A percentile compares a stretch with the other conserved stretches of the same genome.
These are phyloP conservation scores for Adiantum capillusveneris DNA, from an alignment of 75 land plant species.

Conservation along the genomic window DNA sequence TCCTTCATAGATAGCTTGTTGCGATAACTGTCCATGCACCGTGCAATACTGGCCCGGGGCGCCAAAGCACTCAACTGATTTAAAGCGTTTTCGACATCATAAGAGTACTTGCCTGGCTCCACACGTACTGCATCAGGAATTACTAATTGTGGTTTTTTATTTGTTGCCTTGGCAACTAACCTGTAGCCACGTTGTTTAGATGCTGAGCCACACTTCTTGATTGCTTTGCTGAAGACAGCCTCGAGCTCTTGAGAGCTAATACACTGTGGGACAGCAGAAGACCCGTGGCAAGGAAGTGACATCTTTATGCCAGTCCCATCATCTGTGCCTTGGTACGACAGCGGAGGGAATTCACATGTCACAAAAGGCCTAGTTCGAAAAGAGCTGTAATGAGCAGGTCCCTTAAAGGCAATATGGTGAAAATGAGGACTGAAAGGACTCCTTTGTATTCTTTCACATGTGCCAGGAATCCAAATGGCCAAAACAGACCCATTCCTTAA, in stretches of 20 bases:
- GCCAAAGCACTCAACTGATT: conserved; percentile 71
- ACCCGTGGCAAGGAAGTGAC: neutral
- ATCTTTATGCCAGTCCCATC: neutral
- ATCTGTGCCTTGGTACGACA: no score
- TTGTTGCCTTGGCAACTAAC: neutral
- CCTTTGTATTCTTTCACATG: no score
- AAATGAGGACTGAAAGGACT: no score
- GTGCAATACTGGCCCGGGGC: conserved; percentile 88
- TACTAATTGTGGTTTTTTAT: conserved; percentile 1
- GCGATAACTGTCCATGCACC: conserved; percentile 63
- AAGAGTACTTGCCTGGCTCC: conserved; percentile 85
- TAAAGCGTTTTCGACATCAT: conserved; percentile 74
- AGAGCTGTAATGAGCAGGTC: no score
- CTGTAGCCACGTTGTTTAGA: neutral
- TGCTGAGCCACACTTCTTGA: neutral
- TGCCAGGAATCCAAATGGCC: no score
- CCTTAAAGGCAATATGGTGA: no score
- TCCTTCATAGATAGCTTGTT: conserved; percentile 74
- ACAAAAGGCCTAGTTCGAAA: no score
- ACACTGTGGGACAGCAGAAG: neutral
- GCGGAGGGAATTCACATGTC: no score
- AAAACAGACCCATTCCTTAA: no score
- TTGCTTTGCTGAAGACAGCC: neutral
- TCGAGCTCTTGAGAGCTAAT: neutral
- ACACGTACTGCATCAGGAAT: conserved; percentile 9